Conservation (phyloP, 2,329 filamentous ascomycete species). For the Aspergillus sp. region DNA sequence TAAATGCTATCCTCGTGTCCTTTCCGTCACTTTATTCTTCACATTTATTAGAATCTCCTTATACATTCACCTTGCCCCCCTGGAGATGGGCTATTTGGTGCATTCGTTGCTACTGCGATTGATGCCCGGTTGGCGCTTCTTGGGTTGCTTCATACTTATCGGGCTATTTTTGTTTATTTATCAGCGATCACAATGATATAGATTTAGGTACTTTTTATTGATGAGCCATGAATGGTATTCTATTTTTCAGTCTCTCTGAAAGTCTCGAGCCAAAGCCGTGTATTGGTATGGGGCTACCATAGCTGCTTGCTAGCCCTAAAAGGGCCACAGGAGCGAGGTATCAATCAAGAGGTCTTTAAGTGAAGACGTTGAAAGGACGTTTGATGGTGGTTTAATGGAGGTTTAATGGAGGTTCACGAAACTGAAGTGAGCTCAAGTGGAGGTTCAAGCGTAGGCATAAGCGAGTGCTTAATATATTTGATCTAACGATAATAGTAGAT, state of each 20-base stretch:
- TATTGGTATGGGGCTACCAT: not conserved
- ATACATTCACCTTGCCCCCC: not conserved
- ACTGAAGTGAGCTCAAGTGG: too few relatives aligned
- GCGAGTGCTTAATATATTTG: too few relatives aligned
- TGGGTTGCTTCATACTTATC: not conserved
- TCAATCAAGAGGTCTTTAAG: too few relatives aligned
- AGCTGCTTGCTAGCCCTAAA: too few relatives aligned
- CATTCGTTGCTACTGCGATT: not conserved
- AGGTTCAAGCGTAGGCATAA: too few relatives aligned
- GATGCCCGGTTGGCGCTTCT: slow-evolving; percentile 7
- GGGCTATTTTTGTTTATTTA: not conserved
- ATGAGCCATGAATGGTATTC: not conserved
- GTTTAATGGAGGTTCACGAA: too few relatives aligned
- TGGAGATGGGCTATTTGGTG: not conserved
- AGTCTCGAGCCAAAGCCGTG: not conserved
- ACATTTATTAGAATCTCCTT: not conserved
- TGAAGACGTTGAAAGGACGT: too few relatives aligned
- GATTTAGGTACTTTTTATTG: slow-evolving; percentile 6
- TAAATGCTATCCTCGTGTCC: slow-evolving; percentile 30
- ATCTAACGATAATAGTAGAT: too few relatives aligned
- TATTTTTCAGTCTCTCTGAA: not conserved
- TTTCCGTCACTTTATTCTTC: slow-evolving; percentile 3
- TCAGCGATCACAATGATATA: slow-evolving; percentile 5
- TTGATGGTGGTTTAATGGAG: too few relatives aligned
- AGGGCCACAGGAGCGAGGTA: too few relatives aligned